Percentiles rank a stretch among this genome's conserved stretches.
These are phyloP conservation scores for Novymonas esmeraldas DNA, from an alignment of 208 protist genomes.

Conservation along the genomic window DNA sequence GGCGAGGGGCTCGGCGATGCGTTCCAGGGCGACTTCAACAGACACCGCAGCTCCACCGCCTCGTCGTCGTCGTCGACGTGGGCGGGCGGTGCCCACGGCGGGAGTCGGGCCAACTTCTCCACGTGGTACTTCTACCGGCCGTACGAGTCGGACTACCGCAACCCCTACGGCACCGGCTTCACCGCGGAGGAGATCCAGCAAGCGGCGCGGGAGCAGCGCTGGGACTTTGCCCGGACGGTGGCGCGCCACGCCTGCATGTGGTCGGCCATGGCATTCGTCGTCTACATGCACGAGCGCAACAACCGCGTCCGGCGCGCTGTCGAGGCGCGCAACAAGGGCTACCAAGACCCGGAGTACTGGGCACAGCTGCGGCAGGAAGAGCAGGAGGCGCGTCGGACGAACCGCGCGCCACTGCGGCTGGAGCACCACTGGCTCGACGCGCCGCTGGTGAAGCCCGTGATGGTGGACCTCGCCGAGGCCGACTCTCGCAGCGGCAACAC, in stretches of 20 bases:
- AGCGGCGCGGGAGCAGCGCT: conserved; percentile 28
- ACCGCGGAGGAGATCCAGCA: conserved; percentile 41
- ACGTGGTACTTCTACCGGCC: conserved; percentile 63
- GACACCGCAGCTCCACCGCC: background rate
- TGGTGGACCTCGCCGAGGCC: background rate
- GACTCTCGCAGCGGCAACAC: background rate
- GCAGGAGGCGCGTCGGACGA: conserved; percentile 13
- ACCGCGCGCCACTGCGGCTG: conserved; percentile 17
- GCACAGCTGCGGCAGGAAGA: conserved; percentile 31
- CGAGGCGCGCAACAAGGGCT: conserved; percentile 29
- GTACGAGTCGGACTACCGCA: conserved; percentile 41
- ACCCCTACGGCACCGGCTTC: conserved; percentile 51
- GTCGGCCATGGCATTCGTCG: conserved; percentile 34
- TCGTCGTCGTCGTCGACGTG: background rate
- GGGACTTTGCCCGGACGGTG: conserved; percentile 11
- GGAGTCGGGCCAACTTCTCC: conserved; percentile 37
- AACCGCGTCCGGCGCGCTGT: conserved; percentile 44
- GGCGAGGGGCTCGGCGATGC: conserved; percentile 26
- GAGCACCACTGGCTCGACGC: conserved; percentile 32
- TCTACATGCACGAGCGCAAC: conserved; percentile 39
- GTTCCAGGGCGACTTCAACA: conserved; percentile 7
- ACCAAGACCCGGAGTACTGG: conserved; percentile 50
- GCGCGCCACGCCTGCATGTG: conserved; percentile 42
- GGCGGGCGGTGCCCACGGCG: conserved; percentile 9
- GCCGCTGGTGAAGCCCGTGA: background rate